Percentiles rank a stretch among this genome's conserved stretches.
phyloP scores from a whole-genome alignment of 768 basidiomycete species.

The Macrolepiota fuliginosa region DNA sequence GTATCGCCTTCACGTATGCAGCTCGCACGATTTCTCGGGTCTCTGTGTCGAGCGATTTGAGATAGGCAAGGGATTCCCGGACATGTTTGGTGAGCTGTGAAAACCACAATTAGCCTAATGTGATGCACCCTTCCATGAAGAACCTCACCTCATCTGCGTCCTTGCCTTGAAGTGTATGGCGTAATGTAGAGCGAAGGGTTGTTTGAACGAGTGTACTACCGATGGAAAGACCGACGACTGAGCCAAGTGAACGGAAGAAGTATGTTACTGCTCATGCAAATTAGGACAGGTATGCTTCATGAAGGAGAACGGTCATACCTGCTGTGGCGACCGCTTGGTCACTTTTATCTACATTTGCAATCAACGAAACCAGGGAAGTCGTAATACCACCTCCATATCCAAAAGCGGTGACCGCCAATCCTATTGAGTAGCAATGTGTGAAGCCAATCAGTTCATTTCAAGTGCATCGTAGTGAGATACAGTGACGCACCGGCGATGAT shows the following conservation, averaged over 20 bases:
- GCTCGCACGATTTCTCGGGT: conserved; percentile 34
- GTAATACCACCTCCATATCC: conserved; percentile 45
- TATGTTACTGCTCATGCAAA: conserved; percentile 45
- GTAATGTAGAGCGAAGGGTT: conserved; percentile 43
- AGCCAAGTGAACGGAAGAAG: conserved; percentile 64
- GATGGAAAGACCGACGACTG: conserved; percentile 54
- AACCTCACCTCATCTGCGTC: conserved; percentile 49
- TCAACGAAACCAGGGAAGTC: conserved; percentile 56
- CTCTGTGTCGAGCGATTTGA: conserved; percentile 39
- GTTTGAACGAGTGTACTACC: conserved; percentile 57
- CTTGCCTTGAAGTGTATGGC: conserved; percentile 36
- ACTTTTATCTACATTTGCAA: conserved; percentile 57
- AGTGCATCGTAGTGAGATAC: too few relatives aligned
- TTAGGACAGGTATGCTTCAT: not conserved
- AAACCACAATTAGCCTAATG: not conserved
- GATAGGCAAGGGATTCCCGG: conserved; percentile 46
- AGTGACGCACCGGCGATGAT: conserved; percentile 38
- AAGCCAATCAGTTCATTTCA: too few relatives aligned
- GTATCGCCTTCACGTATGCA: conserved; percentile 45
- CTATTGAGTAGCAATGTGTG: not conserved
- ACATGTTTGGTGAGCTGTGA: conserved; percentile 46
- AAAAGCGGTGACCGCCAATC: not conserved
- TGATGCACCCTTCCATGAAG: not conserved
- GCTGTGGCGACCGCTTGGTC: conserved; percentile 69
- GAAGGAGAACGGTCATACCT: conserved; percentile 29